These are phyloP conservation scores for Acaromyces ingoldii DNA, from an alignment of 1,284 basidiomycete species.

Conservation along the genomic window DNA sequence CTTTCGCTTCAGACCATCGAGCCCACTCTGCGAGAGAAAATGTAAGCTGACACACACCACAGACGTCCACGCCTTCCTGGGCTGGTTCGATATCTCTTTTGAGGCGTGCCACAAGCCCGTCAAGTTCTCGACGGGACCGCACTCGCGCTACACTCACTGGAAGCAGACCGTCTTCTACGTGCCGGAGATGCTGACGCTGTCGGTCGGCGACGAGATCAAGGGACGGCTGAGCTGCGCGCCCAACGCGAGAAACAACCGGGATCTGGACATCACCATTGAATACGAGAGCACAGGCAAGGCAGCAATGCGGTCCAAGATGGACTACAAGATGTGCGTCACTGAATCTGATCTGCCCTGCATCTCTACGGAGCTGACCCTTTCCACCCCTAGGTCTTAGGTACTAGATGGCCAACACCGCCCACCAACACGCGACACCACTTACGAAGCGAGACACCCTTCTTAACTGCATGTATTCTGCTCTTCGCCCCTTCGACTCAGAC, in stretches of 20 bases:
- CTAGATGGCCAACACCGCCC: too few species aligned
- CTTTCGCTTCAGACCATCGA: too few species aligned
- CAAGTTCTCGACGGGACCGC: conserved; percentile 55
- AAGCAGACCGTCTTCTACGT: conserved; percentile 52
- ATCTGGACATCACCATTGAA: conserved; percentile 46
- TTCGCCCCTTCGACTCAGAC: too few species aligned
- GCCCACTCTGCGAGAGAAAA: not conserved
- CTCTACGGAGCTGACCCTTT: too few species aligned
- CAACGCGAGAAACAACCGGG: conserved; percentile 46
- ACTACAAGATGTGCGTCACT: conserved; percentile 8
- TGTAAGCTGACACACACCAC: too few species aligned
- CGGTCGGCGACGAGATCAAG: conserved; percentile 38
- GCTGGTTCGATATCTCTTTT: conserved; percentile 98
- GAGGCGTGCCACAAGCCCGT: conserved; percentile 94
- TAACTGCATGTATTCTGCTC: too few species aligned
- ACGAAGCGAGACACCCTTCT: too few species aligned
- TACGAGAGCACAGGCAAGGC: conserved; percentile 15
- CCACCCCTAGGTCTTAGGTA: too few species aligned
- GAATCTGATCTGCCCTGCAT: too few species aligned
- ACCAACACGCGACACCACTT: too few species aligned
- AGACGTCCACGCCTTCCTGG: conserved; percentile 89
- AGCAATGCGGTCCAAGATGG: not conserved
- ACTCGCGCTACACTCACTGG: conserved; percentile 51
- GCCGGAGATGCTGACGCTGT: conserved; percentile 42
- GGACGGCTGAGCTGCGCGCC: conserved; percentile 41